Evolutionary conservation across 129 eudicot species (phyloP).

Genomic region (Arctium lappa): DNA sequence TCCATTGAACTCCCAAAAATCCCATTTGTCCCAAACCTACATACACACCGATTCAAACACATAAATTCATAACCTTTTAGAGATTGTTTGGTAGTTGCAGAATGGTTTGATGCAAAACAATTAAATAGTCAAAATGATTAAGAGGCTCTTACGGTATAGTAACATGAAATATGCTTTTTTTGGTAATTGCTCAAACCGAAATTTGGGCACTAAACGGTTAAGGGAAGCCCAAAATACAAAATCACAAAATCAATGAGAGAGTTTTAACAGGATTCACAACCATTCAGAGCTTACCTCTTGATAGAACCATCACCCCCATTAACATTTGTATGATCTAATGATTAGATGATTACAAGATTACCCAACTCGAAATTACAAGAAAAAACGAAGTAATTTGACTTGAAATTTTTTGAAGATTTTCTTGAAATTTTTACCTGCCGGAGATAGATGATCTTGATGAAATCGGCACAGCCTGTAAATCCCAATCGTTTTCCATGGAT

Average conservation of each 20-base stretch:
- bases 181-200: no score
- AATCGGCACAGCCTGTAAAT: conserved; percentile 80
- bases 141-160: no score
- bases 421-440: conserved; percentile 45
- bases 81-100: not conserved
- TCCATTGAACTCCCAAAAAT: conserved; percentile 55
- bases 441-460: conserved; percentile 67
- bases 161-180: no score
- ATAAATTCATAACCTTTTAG: not conserved
- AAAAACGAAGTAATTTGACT: not conserved
- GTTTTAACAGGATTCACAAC: no score
- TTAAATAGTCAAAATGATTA: no score
- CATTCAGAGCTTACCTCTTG: no score
- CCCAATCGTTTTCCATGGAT: conserved; percentile 88
- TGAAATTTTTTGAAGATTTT: conserved; percentile 23
- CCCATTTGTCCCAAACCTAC: conserved; percentile 59
- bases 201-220: no score
- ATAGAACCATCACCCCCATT: no score
- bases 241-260: no score
- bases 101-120: no score
- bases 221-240: no score
- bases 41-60: not conserved
- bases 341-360: not conserved
- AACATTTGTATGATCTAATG: not conserved
- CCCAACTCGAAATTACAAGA: not conserved